phyloP scores from a whole-genome alignment of 2,329 filamentous ascomycete species.

The Trichoderma koningii region DNA sequence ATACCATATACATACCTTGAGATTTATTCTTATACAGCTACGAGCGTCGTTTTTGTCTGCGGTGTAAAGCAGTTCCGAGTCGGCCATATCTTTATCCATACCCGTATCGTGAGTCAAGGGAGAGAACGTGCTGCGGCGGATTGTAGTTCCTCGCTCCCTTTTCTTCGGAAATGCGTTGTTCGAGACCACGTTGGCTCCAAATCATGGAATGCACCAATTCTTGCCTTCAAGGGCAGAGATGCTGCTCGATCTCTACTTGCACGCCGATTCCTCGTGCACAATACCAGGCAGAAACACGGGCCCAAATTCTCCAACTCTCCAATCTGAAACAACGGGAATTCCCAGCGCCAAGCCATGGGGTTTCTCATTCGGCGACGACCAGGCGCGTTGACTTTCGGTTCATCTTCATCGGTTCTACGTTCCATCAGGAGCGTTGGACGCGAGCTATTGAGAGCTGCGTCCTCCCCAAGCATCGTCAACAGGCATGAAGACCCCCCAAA shows the following conservation, averaged over 20 bases:
- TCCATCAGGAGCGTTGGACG: background rate
- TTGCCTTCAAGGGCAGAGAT: background rate
- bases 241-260: too few species aligned
- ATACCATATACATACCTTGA: too few species aligned
- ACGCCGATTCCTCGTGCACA: background rate
- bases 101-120: background rate
- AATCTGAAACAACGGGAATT: slow-evolving; percentile 4
- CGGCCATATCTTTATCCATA: background rate
- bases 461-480: background rate
- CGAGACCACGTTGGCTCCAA: background rate
- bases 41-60: too few species aligned
- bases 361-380: background rate
- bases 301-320: background rate
- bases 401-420: background rate
- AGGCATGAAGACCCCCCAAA: slow-evolving; percentile 5
- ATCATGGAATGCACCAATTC: background rate
- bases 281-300: background rate
- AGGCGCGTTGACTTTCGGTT: background rate
- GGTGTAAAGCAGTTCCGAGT: background rate
- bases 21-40: too few species aligned
- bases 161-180: background rate
- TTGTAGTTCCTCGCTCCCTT: background rate
- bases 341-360: background rate
- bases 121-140: slow-evolving; percentile 5
- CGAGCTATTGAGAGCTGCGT: background rate